A percentile compares a stretch with the other conserved stretches of the same genome.
Evolutionary conservation across 192 early-diverging fungal genomes (phyloP).

Genomic region (Entomortierella chlamydospora): DNA sequence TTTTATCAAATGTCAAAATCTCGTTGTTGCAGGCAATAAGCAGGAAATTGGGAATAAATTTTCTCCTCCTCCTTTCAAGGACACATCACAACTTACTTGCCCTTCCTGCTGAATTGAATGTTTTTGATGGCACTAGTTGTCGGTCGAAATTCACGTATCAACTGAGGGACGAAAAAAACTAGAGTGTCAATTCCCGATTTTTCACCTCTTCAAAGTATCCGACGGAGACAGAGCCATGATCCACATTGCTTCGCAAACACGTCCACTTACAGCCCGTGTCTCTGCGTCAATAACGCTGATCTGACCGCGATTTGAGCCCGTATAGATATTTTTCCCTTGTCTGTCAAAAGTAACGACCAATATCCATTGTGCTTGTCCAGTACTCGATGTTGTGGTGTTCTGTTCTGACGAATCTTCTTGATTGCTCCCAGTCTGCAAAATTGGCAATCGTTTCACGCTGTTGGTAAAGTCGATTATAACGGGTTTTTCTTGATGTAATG

Average conservation of each 20-base stretch:
- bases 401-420: constrained; percentile 18
- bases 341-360: constrained; percentile 51
- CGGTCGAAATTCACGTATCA: constrained; percentile 44
- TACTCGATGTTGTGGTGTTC: constrained; percentile 8
- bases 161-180: too few relatives aligned
- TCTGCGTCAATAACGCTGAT: constrained; percentile 70
- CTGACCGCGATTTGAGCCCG: constrained; percentile 76
- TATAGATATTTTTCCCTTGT: constrained; percentile 65
- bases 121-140: constrained; percentile 65
- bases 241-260: too few relatives aligned
- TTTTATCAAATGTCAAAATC: too few relatives aligned
- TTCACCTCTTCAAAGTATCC: too few relatives aligned
- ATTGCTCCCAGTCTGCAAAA: constrained; percentile 7
- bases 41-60: too few relatives aligned
- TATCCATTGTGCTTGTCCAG: constrained; percentile 24
- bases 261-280: constrained; percentile 59
- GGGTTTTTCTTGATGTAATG: constrained; percentile 60
- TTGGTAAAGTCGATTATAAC: constrained; percentile 60
- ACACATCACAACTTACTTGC: too few relatives aligned
- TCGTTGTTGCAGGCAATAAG: too few relatives aligned
- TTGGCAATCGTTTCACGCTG: constrained; percentile 36
- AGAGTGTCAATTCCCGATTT: too few relatives aligned
- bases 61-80: too few relatives aligned
- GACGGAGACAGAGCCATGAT: too few relatives aligned
- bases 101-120: constrained; percentile 73